These are phyloP conservation scores for Colletotrichum theobromicola DNA, from an alignment of 2,329 filamentous ascomycete species.

Conservation along the genomic window DNA sequence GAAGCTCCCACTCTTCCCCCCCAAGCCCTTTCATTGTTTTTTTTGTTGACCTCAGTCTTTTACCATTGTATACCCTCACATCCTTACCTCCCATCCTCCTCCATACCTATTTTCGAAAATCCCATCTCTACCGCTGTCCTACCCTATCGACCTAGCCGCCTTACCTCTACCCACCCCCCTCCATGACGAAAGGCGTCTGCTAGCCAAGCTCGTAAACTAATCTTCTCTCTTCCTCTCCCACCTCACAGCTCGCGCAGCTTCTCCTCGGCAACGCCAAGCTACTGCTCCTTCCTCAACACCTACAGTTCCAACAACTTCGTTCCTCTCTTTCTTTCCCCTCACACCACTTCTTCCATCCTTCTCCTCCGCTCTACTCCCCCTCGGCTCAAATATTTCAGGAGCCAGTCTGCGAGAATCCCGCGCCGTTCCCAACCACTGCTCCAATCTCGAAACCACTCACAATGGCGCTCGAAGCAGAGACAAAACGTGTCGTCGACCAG, in stretches of 20 bases:
- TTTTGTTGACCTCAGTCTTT: constrained; percentile 1
- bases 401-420: constrained; percentile 59
- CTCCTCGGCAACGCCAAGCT: constrained; percentile 56
- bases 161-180: constrained; percentile 30
- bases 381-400: constrained; percentile 44
- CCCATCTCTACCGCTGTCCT: not conserved
- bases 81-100: not conserved
- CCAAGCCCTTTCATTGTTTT: not conserved
- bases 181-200: not conserved
- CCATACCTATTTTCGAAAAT: not conserved
- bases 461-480: constrained; percentile 72
- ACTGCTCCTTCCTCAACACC: not conserved
- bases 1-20: constrained; percentile 6
- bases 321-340: constrained; percentile 27
- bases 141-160: not conserved
- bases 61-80: not conserved
- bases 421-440: constrained; percentile 57
- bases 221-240: constrained; percentile 21
- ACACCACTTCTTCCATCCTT: constrained; percentile 31
- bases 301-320: constrained; percentile 28
- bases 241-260: constrained; percentile 54
- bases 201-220: constrained; percentile 23
- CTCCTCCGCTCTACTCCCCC: constrained; percentile 44
- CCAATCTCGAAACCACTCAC: constrained; percentile 61
- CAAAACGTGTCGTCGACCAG: constrained; percentile 79